Conservation (phyloP, 805 yeast genomes). For the Schizosaccharomyces lindneri region DNA sequence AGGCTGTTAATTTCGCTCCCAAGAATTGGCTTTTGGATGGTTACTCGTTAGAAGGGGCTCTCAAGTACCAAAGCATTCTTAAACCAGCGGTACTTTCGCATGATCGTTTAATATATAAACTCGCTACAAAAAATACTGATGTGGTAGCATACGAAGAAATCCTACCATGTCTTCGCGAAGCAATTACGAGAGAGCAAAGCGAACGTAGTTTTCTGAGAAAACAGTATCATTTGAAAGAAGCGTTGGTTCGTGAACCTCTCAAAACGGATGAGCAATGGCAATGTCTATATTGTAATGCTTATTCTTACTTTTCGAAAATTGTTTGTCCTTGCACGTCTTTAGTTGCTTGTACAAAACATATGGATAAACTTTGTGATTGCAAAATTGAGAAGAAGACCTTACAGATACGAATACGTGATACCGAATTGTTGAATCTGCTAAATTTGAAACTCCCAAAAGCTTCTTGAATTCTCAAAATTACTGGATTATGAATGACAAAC, state of each 20-base stretch:
- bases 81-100: background rate
- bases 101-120: background rate
- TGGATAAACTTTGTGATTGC: background rate
- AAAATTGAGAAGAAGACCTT: background rate
- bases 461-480: background rate
- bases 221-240: background rate
- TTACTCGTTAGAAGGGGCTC: constrained; percentile 12
- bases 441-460: background rate
- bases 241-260: background rate
- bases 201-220: background rate
- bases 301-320: background rate
- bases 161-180: background rate
- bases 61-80: background rate
- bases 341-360: background rate
- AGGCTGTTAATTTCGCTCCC: constrained; percentile 20
- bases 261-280: background rate
- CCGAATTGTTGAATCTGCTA: background rate
- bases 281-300: background rate
- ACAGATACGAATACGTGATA: background rate
- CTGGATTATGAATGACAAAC: too few species aligned
- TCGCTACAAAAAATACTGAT: background rate
- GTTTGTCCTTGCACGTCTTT: background rate
- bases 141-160: background rate
- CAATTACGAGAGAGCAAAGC: background rate
- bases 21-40: constrained; percentile 15